phyloP scores from a whole-genome alignment of 257 asterid species.

The Solanum ahanhuiri region DNA sequence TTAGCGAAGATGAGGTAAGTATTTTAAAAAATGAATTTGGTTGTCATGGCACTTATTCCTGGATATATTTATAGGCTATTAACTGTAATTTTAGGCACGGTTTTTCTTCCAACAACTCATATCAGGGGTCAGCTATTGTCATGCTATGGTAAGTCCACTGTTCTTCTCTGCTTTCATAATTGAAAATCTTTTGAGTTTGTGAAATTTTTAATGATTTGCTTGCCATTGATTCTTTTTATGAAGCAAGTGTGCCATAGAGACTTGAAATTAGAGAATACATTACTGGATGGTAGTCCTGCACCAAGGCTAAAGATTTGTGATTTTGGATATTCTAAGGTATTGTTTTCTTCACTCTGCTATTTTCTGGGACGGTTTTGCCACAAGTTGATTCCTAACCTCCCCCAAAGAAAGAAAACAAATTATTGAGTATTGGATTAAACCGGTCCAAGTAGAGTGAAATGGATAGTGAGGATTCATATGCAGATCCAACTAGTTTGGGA shows the following conservation, averaged over 20 bases:
- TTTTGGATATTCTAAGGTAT: slow-evolving; percentile 97
- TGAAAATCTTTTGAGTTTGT: neutral
- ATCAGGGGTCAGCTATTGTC: slow-evolving; percentile 98
- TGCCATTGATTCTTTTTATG: slow-evolving; percentile 4
- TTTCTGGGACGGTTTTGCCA: neutral
- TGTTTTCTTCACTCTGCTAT: neutral
- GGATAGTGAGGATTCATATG: neutral
- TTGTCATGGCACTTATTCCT: neutral
- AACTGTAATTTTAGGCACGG: slow-evolving; percentile 50
- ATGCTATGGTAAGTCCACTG: slow-evolving; percentile 63
- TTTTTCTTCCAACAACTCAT: slow-evolving; percentile 97
- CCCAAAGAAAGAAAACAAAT: neutral
- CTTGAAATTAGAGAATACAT: slow-evolving; percentile 85
- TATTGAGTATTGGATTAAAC: neutral
- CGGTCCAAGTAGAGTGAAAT: neutral
- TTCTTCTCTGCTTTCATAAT: neutral
- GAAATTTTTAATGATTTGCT: neutral
- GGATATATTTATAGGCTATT: neutral
- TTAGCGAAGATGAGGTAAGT: slow-evolving; percentile 92
- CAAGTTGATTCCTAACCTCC: neutral
- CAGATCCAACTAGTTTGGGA: neutral
- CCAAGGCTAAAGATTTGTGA: slow-evolving; percentile 95
- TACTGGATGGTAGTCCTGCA: slow-evolving; percentile 90
- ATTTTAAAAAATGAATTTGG: neutral
- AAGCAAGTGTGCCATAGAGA: slow-evolving; percentile 99